These are phyloP conservation scores for Rhodotorula kratochvilovae DNA, from an alignment of 768 basidiomycete genomes.

Conservation along the genomic window DNA sequence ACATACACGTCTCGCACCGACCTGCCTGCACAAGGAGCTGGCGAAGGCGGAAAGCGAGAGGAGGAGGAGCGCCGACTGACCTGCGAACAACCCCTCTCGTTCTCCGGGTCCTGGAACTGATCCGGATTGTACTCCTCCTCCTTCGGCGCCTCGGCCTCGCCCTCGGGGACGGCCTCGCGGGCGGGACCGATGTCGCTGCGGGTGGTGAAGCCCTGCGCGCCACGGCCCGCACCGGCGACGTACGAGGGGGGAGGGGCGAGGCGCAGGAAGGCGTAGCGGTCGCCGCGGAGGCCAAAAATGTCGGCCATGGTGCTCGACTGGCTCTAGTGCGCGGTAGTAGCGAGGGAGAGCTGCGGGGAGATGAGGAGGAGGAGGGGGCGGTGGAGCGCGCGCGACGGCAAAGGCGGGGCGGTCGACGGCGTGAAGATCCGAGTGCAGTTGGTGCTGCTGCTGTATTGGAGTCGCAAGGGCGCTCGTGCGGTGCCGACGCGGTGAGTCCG, in stretches of 20 bases:
- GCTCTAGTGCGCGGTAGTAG: not conserved
- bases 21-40: not conserved
- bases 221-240: constrained; percentile 96
- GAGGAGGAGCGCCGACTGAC: constrained; percentile 44
- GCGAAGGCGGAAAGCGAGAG: too few relatives aligned
- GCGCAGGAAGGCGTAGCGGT: constrained; percentile 40
- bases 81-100: constrained; percentile 93
- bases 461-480: too few relatives aligned
- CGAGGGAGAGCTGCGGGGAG: too few relatives aligned
- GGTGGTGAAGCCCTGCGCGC: constrained; percentile 80
- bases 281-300: constrained; percentile 35
- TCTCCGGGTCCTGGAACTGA: constrained; percentile 93
- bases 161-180: constrained; percentile 83
- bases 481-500: too few relatives aligned
- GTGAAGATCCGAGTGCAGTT: too few relatives aligned
- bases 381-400: too few relatives aligned
- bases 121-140: constrained; percentile 83
- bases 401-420: too few relatives aligned
- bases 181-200: constrained; percentile 98
- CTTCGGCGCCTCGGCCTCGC: constrained; percentile 67
- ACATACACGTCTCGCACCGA: not conserved
- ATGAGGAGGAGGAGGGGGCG: too few relatives aligned
- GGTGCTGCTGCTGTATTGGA: too few relatives aligned
- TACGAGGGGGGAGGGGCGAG: constrained; percentile 62
- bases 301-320: constrained; percentile 7